Percentiles rank a stretch among this genome's conserved stretches.
Conservation (phyloP, 2,329 filamentous ascomycete genomes). For the Colletotrichum paranaense region DNA sequence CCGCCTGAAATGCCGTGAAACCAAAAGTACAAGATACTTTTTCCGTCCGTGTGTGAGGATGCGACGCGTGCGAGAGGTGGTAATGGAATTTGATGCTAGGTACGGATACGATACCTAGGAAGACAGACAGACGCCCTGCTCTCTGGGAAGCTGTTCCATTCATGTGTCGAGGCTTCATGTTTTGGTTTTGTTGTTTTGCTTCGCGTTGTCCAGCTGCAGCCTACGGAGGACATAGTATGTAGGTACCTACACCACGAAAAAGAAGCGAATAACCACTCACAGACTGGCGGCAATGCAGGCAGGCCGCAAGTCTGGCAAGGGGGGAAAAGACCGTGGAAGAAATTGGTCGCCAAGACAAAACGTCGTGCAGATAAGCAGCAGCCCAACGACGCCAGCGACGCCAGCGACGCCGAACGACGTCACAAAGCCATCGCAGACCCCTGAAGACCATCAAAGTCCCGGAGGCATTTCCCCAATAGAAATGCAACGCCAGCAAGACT, state of each 20-base stretch:
- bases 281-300: slow-evolving; percentile 2
- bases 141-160: not conserved
- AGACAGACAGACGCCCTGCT: not conserved
- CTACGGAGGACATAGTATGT: no score
- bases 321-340: not conserved
- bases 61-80: not conserved
- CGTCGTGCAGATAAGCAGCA: slow-evolving; percentile 17
- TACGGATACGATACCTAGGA: not conserved
- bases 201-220: not conserved
- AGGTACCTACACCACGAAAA: no score
- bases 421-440: slow-evolving; percentile 6
- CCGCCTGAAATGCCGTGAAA: slow-evolving; percentile 12
- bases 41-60: not conserved
- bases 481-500: not conserved
- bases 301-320: not conserved
- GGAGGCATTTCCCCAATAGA: not conserved
- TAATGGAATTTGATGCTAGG: not conserved
- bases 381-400: not conserved
- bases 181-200: not conserved
- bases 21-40: slow-evolving; percentile 18
- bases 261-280: not conserved
- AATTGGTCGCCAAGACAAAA: not conserved
- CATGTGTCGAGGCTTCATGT: not conserved
- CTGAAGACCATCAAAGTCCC: not conserved
- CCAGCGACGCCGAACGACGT: slow-evolving; percentile 5